Evolutionary conservation across 1,139 yeast genomes (phyloP).

Genomic region (Candida sanyaensis): DNA sequence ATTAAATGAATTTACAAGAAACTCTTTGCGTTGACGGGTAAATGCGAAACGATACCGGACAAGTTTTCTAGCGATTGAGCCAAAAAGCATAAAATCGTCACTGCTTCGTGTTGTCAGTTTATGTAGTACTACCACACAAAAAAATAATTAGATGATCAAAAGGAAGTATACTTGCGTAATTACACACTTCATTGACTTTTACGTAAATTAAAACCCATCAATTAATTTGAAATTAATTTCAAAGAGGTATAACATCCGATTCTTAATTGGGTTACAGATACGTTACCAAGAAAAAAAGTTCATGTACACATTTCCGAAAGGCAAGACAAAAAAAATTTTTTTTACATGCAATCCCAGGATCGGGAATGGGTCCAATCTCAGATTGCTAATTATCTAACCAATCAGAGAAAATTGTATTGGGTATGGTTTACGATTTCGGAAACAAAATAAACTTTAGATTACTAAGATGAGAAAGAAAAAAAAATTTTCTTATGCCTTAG

Average conservation of each 20-base stretch:
- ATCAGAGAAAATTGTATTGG: background rate
- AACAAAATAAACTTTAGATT: background rate
- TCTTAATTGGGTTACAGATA: background rate
- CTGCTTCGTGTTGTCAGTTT: no score
- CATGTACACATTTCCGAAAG: no score
- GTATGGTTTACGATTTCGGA: conserved; percentile 3
- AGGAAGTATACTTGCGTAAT: no score
- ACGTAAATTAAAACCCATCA: no score
- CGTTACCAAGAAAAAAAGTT: background rate
- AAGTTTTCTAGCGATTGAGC: conserved; percentile 35
- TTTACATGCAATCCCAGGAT: background rate
- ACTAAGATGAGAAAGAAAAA: background rate
- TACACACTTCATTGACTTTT: no score
- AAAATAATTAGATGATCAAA: no score
- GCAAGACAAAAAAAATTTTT: background rate
- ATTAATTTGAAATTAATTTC: no score
- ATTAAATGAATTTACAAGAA: conserved; percentile 7
- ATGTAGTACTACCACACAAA: background rate
- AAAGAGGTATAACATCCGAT: background rate
- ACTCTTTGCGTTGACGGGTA: conserved; percentile 62
- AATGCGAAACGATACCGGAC: conserved; percentile 61
- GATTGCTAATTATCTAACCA: background rate
- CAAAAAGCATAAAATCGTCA: conserved; percentile 13
- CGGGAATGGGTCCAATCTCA: conserved; percentile 4
- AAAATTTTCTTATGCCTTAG: no score